Evolutionary conservation across 2,329 filamentous ascomycete genomes (phyloP).

Genomic region (Arachnomyces sp.): DNA sequence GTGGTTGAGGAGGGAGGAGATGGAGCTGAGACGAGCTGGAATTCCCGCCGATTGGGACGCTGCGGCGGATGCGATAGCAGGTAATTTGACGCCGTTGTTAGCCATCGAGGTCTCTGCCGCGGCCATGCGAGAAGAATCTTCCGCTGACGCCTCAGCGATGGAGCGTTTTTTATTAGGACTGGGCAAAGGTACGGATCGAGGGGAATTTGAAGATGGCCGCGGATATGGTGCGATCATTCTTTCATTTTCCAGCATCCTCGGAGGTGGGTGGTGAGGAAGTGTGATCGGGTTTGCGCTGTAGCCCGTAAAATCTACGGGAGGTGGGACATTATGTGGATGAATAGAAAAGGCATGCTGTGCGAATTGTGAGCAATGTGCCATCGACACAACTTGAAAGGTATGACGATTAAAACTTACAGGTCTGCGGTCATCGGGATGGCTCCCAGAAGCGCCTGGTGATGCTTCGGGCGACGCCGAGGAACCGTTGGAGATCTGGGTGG

Average conservation of each 20-base stretch:
- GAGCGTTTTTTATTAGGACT: conserved; percentile 28
- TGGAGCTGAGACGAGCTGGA: conserved; percentile 62
- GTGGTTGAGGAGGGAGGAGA: conserved; percentile 68
- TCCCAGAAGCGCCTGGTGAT: conserved; percentile 25
- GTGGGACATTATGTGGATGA: conserved; percentile 34
- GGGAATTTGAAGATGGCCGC: conserved; percentile 23
- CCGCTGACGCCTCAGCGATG: conserved; percentile 24
- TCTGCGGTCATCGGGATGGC: conserved; percentile 24
- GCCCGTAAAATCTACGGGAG: conserved; percentile 44
- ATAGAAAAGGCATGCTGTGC: conserved; percentile 32
- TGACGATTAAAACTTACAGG: conserved; percentile 10
- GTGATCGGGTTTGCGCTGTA: conserved; percentile 30
- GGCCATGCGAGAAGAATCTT: conserved; percentile 19
- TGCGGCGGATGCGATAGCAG: conserved; percentile 13
- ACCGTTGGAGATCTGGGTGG: conserved; percentile 33
- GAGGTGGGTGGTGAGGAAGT: conserved; percentile 23
- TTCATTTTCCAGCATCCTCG: conserved; percentile 23
- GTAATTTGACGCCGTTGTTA: conserved; percentile 5
- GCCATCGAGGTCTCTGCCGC: neutral
- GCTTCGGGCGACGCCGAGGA: conserved; percentile 38
- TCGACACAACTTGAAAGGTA: conserved; percentile 37
- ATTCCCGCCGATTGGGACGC: conserved; percentile 17
- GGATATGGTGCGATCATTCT: conserved; percentile 18
- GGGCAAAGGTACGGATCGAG: conserved; percentile 12
- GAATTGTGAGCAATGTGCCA: conserved; percentile 40